phyloP scores from a whole-genome alignment of 2,329 filamentous ascomycete genomes.

The Bretziella fagacearum region DNA sequence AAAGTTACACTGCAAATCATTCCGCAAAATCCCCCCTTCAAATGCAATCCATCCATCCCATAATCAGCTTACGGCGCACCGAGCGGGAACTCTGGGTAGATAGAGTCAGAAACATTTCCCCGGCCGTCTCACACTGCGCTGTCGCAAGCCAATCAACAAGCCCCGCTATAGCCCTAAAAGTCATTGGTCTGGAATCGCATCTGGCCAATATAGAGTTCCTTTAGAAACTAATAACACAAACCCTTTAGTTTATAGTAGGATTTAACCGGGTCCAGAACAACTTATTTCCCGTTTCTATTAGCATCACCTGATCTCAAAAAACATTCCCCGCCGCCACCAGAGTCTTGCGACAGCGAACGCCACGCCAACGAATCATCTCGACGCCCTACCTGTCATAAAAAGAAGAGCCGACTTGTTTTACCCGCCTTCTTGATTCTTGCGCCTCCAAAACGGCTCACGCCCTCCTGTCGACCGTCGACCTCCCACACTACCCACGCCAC shows the following conservation, averaged over 20 bases:
- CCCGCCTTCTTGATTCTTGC: neutral
- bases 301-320: neutral
- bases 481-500: neutral
- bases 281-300: neutral
- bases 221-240: too few relatives aligned
- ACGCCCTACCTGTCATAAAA: neutral
- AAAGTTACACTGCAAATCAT: neutral
- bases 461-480: neutral
- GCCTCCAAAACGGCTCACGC: neutral
- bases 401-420: neutral
- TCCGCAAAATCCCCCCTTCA: neutral
- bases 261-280: neutral
- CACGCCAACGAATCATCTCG: neutral
- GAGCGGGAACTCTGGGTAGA: neutral
- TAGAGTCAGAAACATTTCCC: neutral
- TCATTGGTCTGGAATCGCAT: neutral
- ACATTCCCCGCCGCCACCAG: neutral
- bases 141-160: neutral
- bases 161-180: neutral
- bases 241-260: neutral
- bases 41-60: neutral
- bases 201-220: neutral
- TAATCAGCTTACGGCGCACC: neutral
- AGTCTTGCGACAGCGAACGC: neutral
- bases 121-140: neutral